A percentile compares a stretch with the other conserved stretches of the same genome.
Evolutionary conservation across 805 yeast species (phyloP).

Genomic region (Metschnikowia anglica): DNA sequence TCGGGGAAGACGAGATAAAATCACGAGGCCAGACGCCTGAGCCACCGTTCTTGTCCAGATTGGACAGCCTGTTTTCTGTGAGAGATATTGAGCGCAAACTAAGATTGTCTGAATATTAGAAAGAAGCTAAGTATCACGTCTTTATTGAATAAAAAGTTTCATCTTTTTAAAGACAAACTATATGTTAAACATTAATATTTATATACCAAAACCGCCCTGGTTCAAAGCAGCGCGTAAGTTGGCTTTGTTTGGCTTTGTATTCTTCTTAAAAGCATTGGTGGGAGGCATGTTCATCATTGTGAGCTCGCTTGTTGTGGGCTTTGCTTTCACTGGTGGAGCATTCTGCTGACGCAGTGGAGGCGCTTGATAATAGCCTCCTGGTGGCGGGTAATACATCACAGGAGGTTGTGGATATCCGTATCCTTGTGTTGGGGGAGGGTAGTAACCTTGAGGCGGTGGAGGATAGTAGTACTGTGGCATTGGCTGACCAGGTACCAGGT

Average conservation of each 20-base stretch:
- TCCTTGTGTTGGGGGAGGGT: slow-evolving; percentile 15
- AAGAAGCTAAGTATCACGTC: background rate
- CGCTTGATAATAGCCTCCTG: slow-evolving; percentile 20
- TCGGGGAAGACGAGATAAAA: slow-evolving; percentile 51
- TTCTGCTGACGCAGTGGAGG: slow-evolving; percentile 15
- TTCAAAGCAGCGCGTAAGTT: slow-evolving; percentile 62
- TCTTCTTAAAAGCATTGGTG: slow-evolving; percentile 39
- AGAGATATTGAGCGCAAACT: slow-evolving; percentile 65
- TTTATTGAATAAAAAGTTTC: background rate
- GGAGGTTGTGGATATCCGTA: slow-evolving; percentile 18
- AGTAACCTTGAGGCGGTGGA: slow-evolving; percentile 18
- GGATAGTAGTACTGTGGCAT: slow-evolving; percentile 12
- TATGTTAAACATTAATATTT: too few relatives aligned
- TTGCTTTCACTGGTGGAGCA: slow-evolving; percentile 10
- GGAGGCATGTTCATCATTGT: slow-evolving; percentile 51
- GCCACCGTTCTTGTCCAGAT: slow-evolving; percentile 44
- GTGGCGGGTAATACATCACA: slow-evolving; percentile 20
- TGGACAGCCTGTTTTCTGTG: slow-evolving; percentile 40
- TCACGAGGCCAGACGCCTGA: slow-evolving; percentile 61
- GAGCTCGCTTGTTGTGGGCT: slow-evolving; percentile 39
- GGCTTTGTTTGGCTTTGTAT: slow-evolving; percentile 49
- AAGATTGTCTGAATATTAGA: slow-evolving; percentile 58
- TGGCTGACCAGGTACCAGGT: slow-evolving; percentile 1
- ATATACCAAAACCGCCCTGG: slow-evolving; percentile 70
- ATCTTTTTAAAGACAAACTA: too few relatives aligned